Conservation (phyloP, 345 rosid genomes). For the Bruguiera parviflora region DNA sequence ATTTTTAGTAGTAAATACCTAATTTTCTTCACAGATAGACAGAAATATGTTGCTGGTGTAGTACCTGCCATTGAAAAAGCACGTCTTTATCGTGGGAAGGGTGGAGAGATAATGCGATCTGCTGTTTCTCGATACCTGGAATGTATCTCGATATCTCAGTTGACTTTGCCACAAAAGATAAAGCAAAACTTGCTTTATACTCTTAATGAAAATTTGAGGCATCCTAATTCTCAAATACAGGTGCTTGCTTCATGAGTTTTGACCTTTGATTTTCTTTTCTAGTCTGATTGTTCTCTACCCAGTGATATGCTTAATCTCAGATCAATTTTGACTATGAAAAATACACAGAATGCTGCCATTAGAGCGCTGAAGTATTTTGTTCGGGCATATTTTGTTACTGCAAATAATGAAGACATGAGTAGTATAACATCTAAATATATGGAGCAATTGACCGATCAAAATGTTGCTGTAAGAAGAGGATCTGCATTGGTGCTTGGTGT, state of each 20-base stretch:
- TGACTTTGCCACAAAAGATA: conserved; percentile 66
- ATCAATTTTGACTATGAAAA: neutral
- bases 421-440: conserved; percentile 57
- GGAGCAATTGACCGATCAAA: conserved; percentile 65
- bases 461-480: conserved; percentile 90
- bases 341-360: conserved; percentile 66
- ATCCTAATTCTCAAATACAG: conserved; percentile 96
- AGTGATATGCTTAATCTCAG: conserved; percentile 9
- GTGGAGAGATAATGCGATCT: conserved; percentile 97
- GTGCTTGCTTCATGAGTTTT: conserved; percentile 32
- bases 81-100: conserved; percentile 96
- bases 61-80: conserved; percentile 94
- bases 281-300: conserved; percentile 9
- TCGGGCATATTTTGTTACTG: conserved; percentile 46
- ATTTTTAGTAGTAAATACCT: neutral
- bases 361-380: conserved; percentile 68
- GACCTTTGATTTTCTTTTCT: conserved; percentile 10
- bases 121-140: conserved; percentile 93
- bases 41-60: conserved; percentile 64
- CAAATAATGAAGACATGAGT: conserved; percentile 30
- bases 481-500: conserved; percentile 82
- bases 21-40: conserved; percentile 47
- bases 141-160: conserved; percentile 60
- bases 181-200: conserved; percentile 64
- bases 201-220: conserved; percentile 79